Percentiles rank a stretch among this genome's conserved stretches.
Evolutionary conservation across 2,329 filamentous ascomycete genomes (phyloP).

Genomic region (Botrytis tulipae): DNA sequence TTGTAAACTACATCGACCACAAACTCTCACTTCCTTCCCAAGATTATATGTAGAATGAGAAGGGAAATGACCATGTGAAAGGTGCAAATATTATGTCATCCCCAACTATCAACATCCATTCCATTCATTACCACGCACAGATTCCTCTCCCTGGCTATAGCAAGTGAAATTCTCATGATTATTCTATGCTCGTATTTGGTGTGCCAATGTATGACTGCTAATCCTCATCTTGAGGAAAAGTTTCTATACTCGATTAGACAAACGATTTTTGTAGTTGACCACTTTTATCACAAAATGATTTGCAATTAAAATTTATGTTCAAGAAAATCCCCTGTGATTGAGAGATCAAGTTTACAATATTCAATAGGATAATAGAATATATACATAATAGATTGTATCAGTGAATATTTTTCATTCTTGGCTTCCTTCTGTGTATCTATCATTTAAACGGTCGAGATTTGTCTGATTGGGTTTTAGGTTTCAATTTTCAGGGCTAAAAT

Average conservation of each 20-base stretch:
- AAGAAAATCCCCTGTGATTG: background rate
- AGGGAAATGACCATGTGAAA: background rate
- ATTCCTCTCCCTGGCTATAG: background rate
- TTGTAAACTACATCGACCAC: background rate
- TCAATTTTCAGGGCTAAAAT: slow-evolving; percentile 22
- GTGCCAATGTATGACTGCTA: background rate
- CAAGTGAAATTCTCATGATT: background rate
- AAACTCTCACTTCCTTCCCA: background rate
- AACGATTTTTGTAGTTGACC: background rate
- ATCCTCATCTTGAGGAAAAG: background rate
- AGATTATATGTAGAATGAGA: background rate
- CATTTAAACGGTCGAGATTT: slow-evolving; percentile 12
- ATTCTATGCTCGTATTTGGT: background rate
- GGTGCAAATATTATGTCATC: background rate
- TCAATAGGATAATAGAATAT: too few species aligned
- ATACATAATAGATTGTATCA: background rate
- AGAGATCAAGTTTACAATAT: background rate
- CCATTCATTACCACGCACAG: background rate
- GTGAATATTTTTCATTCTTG: background rate
- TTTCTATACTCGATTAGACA: background rate
- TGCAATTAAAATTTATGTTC: background rate
- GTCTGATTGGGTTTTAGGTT: slow-evolving; percentile 15
- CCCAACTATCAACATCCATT: background rate
- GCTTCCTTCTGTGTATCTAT: slow-evolving; percentile 12
- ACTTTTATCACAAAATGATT: background rate